These are phyloP conservation scores for Leptographium flavum DNA, from an alignment of 2,329 filamentous ascomycete genomes.

Conservation along the genomic window DNA sequence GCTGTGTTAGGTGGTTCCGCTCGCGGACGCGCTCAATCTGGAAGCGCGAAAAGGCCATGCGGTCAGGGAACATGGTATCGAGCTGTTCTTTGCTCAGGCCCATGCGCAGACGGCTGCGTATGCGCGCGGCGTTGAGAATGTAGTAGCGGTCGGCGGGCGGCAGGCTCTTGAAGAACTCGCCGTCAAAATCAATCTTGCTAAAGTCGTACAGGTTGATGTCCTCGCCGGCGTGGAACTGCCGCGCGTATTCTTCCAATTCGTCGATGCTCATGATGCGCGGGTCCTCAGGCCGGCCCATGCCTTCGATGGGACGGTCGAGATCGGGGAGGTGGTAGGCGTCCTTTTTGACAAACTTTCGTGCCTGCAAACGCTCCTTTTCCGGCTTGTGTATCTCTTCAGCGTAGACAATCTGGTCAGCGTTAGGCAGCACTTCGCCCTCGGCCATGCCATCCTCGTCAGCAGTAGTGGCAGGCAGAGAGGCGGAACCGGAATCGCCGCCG, in stretches of 20 bases:
- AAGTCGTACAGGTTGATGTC: constrained; percentile 92
- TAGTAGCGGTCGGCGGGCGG: constrained; percentile 90
- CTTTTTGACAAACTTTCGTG: constrained; percentile 72
- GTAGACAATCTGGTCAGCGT: constrained; percentile 62
- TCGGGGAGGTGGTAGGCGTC: constrained; percentile 94
- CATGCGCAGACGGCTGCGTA: constrained; percentile 84
- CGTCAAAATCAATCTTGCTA: constrained; percentile 95
- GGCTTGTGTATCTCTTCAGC: constrained; percentile 81
- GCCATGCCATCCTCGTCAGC: constrained; percentile 29
- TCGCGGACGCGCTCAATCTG: constrained; percentile 91
- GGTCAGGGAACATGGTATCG: constrained; percentile 90
- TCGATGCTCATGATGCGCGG: constrained; percentile 93
- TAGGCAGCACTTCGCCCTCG: constrained; percentile 54
- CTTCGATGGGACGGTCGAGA: constrained; percentile 60
- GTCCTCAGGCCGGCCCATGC: constrained; percentile 83
- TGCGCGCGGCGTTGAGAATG: constrained; percentile 82
- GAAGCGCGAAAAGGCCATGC: constrained; percentile 93
- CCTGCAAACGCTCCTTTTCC: constrained; percentile 57
- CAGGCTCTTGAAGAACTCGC: constrained; percentile 84
- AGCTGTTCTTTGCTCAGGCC: constrained; percentile 92
- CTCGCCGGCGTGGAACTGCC: constrained; percentile 82
- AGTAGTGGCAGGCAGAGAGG: no score
- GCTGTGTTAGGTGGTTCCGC: constrained; percentile 85
- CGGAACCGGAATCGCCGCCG: constrained; percentile 18
- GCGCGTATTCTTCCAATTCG: constrained; percentile 85